Conservation (phyloP, 306 rosid species). For the Prunus mongolica region DNA sequence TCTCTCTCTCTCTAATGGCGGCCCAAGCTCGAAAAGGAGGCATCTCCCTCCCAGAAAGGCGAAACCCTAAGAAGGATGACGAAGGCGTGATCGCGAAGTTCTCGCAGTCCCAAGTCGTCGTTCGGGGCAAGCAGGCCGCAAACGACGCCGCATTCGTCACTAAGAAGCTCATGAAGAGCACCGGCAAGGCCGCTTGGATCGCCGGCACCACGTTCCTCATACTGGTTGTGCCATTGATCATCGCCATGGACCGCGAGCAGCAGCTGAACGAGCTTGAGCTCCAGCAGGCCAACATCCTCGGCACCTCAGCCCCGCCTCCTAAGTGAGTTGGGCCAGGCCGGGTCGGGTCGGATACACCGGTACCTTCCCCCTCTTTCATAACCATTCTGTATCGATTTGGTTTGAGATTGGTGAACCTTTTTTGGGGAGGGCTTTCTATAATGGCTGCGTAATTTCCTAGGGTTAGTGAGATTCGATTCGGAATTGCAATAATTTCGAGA, state of each 20-base stretch:
- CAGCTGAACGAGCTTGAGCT: constrained; percentile 87
- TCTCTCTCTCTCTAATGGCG: constrained; percentile 42
- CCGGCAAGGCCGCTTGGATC: constrained; percentile 96
- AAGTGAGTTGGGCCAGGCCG: constrained; percentile 35
- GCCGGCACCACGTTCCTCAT: constrained; percentile 82
- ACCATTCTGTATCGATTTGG: background rate
- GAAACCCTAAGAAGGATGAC: constrained; percentile 32
- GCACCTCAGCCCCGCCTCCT: constrained; percentile 41
- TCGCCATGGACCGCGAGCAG: constrained; percentile 98
- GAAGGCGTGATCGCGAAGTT: constrained; percentile 40
- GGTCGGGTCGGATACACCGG: background rate
- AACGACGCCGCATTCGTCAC: constrained; percentile 58
- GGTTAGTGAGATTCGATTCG: background rate
- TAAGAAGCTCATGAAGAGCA: constrained; percentile 72
- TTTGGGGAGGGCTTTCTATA: background rate
- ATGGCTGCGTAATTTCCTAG: background rate
- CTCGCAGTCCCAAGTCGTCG: constrained; percentile 48
- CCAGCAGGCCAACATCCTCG: constrained; percentile 91
- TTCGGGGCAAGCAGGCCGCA: constrained; percentile 57
- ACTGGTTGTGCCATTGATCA: constrained; percentile 76
- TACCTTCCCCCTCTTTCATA: background rate
- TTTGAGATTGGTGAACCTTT: background rate
- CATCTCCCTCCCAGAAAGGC: constrained; percentile 73
- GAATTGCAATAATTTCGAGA: background rate
- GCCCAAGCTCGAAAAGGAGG: constrained; percentile 70